Evolutionary conservation across 495 filamentous ascomycete genomes (phyloP).

Genomic region (Aspergillus hancockii): DNA sequence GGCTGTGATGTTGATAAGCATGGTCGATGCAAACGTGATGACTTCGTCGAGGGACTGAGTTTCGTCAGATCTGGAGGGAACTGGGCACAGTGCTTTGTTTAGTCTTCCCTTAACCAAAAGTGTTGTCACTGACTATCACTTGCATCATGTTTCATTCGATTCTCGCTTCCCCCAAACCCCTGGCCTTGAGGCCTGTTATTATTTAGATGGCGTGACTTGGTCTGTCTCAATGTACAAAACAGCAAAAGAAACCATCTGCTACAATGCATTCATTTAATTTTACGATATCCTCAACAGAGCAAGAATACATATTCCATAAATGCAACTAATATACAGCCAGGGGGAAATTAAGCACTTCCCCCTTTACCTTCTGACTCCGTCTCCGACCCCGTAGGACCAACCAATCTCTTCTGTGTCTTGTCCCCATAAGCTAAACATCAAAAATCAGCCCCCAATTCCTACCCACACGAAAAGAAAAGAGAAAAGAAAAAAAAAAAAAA

Average conservation of each 20-base stretch:
- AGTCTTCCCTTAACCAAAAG: slow-evolving; percentile 1
- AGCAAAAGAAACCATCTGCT: too few species aligned
- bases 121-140: not conserved
- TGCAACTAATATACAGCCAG: not conserved
- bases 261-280: too few species aligned
- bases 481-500: slow-evolving; percentile 9
- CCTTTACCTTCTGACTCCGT: not conserved
- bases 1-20: slow-evolving; percentile 65
- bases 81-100: slow-evolving; percentile 69
- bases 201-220: too few species aligned
- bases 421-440: slow-evolving; percentile 23
- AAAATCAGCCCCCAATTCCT: not conserved
- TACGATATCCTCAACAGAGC: not conserved
- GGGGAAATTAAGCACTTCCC: not conserved
- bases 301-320: not conserved
- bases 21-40: slow-evolving; percentile 64
- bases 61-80: slow-evolving; percentile 70
- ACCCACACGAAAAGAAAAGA: slow-evolving; percentile 4
- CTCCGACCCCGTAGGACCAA: not conserved
- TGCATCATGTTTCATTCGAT: not conserved
- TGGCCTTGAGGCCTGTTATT: too few species aligned
- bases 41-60: slow-evolving; percentile 68
- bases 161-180: too few species aligned
- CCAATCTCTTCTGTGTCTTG: slow-evolving; percentile 25
- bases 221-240: too few species aligned